Base-by-base conservation (phyloP, 2,329 filamentous ascomycete genomes). In the Fusarium sp. region DNA sequence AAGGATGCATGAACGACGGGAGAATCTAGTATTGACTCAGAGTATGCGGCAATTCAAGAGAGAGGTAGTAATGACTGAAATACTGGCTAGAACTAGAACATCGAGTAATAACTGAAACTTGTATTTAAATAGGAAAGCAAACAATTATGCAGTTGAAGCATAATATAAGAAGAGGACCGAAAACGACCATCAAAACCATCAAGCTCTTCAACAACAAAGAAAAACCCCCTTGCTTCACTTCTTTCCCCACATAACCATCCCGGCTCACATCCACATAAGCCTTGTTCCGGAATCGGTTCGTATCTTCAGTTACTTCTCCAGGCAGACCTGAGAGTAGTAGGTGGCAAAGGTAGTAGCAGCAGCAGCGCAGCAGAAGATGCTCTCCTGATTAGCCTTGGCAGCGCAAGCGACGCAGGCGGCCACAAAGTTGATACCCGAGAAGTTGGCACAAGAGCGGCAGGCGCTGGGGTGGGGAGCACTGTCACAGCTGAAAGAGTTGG, bases 301-400 rank as follows among this genome's bases (percentile, higher is more conserved):
- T 14, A 45, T 8, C 4, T 8, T 25, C 18, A 20, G 2, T 22
- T 68, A 73, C 59, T 73, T 73, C 14, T n/a, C n/a, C 29, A 73
- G 50, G 8, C 69, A 73, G 20, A 69, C 65, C 31, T 73, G 70
- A 10, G 69, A 60, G 45, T 73, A 73, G 65, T 73, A 72, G 5
- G 70, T 73, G 4, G 45, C 42, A 31, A 73, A 69, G 6, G 65
- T 35, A 2, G 65, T 66, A 6, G 70, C 70, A 18, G 70, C 61
- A 4, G 70, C 70, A 36, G 65, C 69, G 63, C 70, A 73, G 29
- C 70, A 73, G 31, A 66, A 73, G 45, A 65, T 16, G 4, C 65
- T 66, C 62, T 73, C 70, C 36, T 69, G 58, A 10, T 72, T 73
- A 2, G 50, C 69, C 62, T 72, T 72, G 14, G 69, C 65, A 31